Evolutionary conservation across 768 basidiomycete species (phyloP).

Genomic region (Collybia mongolica): DNA sequence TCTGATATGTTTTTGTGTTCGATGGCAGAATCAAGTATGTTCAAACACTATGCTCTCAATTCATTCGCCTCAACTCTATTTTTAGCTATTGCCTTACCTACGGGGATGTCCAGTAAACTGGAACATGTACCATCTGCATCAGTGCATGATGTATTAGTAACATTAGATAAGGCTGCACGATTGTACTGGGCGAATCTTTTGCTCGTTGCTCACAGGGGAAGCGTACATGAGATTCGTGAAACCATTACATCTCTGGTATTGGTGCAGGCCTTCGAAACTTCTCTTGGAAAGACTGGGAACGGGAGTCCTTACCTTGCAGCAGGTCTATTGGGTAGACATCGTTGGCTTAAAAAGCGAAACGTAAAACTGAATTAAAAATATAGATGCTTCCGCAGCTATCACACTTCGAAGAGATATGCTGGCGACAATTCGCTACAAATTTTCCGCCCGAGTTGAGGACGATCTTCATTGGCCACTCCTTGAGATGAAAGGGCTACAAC

Average conservation of each 20-base stretch:
- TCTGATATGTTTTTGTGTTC: slow-evolving; percentile 90
- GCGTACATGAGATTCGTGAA: slow-evolving; percentile 71
- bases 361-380: neutral
- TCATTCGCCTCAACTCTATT: slow-evolving; percentile 1
- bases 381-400: slow-evolving; percentile 75
- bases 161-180: slow-evolving; percentile 67
- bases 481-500: slow-evolving; percentile 39
- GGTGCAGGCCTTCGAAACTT: slow-evolving; percentile 75
- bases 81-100: slow-evolving; percentile 79
- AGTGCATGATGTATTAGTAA: slow-evolving; percentile 54
- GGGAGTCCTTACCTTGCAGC: slow-evolving; percentile 56
- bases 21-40: slow-evolving; percentile 85
- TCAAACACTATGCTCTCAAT: neutral
- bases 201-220: slow-evolving; percentile 54
- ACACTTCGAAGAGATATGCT: slow-evolving; percentile 86
- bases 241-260: slow-evolving; percentile 68
- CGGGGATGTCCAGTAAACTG: slow-evolving; percentile 62
- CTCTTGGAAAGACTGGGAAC: slow-evolving; percentile 61
- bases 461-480: slow-evolving; percentile 78
- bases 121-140: slow-evolving; percentile 37
- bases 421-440: slow-evolving; percentile 77
- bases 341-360: neutral
- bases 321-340: slow-evolving; percentile 53
- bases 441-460: slow-evolving; percentile 44
- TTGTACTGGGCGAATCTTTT: slow-evolving; percentile 67